Evolutionary conservation across 331 rosid genomes (phyloP), one percentile per base, ranked within the genome.

Genomic region (Acacia concinna): DNA sequence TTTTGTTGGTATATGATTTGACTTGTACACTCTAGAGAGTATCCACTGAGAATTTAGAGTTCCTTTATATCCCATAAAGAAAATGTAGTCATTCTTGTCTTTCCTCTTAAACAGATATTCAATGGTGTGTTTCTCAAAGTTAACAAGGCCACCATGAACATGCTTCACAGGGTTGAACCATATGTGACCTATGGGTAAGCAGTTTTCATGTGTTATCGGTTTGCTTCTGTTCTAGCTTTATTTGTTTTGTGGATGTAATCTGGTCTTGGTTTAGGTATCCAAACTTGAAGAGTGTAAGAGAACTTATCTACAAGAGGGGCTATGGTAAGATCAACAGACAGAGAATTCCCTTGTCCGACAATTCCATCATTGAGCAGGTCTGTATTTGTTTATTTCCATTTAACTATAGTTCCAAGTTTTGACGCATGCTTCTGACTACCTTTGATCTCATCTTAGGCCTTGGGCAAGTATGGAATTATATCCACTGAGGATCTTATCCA

Each of bases 111-210:
- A 82, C 89, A 94, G 96, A 89, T 94, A 21, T 94, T 94, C 87
- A 92, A 94, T 67, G 97, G 98, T 32, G 97, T 94, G 11, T 92
- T 92, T 46, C 82, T 94, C 20, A 92, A 94, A 83, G 98, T 94
- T 1, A 94, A 94, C 95, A 94, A 94, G 47, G 97, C 97, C 1
- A 91, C 97, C 32, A 3, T 94, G 81, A 89, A 94, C 77, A 94
- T 94, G 98, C 91, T 92, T 23, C 97, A 79, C 76, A 87, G 97
- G 75, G 97, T 94, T 76, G 98, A 94, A 65, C 98, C 98, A 2
- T 92, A 88, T 75, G 97, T 95, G 13, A 95, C 97, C 1, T 95
- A 86, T 32, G 98, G 98, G 98, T 95, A 78, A 6, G 80, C 40
- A 11, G 21, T 3, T 37, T 11, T 31, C 20, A 8, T 49, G 5